Evolutionary conservation across 495 filamentous ascomycete genomes (phyloP), one percentile per base, ranked within the genome.

Genomic region (Penicillium parvum): DNA sequence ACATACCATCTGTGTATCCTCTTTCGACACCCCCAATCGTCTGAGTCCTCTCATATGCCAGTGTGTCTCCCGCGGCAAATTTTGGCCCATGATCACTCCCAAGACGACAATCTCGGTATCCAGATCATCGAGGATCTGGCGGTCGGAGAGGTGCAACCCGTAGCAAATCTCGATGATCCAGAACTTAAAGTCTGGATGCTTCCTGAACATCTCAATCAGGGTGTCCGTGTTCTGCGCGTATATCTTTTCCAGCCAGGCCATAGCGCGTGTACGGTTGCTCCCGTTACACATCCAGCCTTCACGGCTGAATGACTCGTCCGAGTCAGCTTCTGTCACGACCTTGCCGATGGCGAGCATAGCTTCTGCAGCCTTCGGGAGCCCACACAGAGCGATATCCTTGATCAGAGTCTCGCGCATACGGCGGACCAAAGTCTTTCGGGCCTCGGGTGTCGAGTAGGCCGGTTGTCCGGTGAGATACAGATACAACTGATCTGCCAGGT

Each of bases 1-100:
- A 38, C 51, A 44, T 2, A 75, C 51, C 23, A 49, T 47, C 46
- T 76, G 58, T 3, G 71, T 63, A 51, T 77, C 73, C 12, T 67
- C 54, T 39, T 52, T 50, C 19, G 59, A 64, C 0, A 76, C 53
- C 0, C 72, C 75, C 7, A 77, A 41, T 50, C 72, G 50, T 32
- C 71, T 56, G 9, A 50, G 51, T 0, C 74, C 73, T 39, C 73
- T 50, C 5, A 77, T 50, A 61, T 79, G 75, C 73, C 75, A 78
- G 7, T 61, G 57, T 3, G 72, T 75, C 49, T 68, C 55, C 2
- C 50, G 45, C 15, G 50, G 50, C n/a, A 77, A 43, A 47, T 71
- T 69, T 55, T 77, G 74, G n/a, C 68, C 65, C 69, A 77, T 77
- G 22, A 79, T 74, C 0, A 60, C 64, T 1, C 69, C 51, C 11